Evolutionary conservation across 1,284 basidiomycete species (phyloP), one percentile per base, ranked within the genome.

Genomic region (Boletus hoseneyae): DNA sequence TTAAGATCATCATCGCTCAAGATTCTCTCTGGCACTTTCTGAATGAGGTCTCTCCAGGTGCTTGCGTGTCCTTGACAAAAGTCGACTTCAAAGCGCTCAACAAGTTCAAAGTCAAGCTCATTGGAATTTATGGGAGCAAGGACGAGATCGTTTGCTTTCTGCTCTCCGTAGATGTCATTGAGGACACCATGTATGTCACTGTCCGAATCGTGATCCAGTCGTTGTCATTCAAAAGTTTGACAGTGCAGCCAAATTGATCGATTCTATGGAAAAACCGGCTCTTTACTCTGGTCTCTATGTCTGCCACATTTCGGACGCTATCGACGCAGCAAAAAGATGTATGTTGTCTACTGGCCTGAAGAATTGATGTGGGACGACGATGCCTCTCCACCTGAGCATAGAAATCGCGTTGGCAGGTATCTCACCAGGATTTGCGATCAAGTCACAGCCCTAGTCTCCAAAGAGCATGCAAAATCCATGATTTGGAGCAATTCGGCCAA

Each of bases 261-360:
- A 30, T 36, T 27, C 57, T 6, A 54, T 55, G 10, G 57, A 58
- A 12, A 55, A 52, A 16, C 68, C 71, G 1, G 48, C 41, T 13
- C 63, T 83, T 13, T 71, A 75, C 2, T 76, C 81, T 21, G 81
- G 80, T 7, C 56, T 83, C 3, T 83, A 82, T 48, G 53, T 78
- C 21, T 63, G 67, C 39, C 59, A 59, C 7, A 25, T 57, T 7
- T 35, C 51, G 8, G 30, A 38, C 7, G 23, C 48, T 7, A 19
- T 55, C 33, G 29, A 48, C 10, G 32, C 21, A 6, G 37, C 42
- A 57, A 68, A 30, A 59, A 63, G 23, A 51, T 77, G 2, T 79
- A 73, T 56, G 72, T 78, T 13, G 60, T 83, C 5, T 83, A 80
- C 52, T 85, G 83, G 82, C 82, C 82, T 0, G 78, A 84, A 58